Evolutionary conservation across 176 grass and related monocot species (phyloP).

Genomic region (Dactylis glomerata): DNA sequence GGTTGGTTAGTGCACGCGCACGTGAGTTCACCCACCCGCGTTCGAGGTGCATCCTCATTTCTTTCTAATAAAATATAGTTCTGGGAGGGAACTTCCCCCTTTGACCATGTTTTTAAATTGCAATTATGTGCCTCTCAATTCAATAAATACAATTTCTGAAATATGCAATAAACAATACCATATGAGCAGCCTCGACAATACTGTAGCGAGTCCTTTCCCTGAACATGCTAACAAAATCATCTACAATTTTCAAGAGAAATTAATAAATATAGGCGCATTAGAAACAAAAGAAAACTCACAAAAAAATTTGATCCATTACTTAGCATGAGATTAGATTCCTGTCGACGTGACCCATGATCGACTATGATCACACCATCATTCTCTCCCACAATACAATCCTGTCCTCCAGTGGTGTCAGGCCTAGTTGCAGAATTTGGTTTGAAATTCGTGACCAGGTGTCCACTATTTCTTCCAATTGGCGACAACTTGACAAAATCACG

Average conservation of each 20-base stretch:
- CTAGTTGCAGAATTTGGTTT: slow-evolving; percentile 1
- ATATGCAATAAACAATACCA: slow-evolving; percentile 48
- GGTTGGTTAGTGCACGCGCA: no score
- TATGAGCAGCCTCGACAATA: slow-evolving; percentile 94
- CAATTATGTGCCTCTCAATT: neutral
- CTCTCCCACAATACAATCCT: slow-evolving; percentile 31
- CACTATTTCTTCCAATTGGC: slow-evolving; percentile 23
- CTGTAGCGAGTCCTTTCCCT: slow-evolving; percentile 60
- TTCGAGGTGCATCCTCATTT: no score
- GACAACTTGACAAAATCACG: slow-evolving; percentile 25
- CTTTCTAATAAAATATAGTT: no score
- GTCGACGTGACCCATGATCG: slow-evolving; percentile 84
- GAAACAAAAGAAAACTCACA: neutral
- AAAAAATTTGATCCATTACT: slow-evolving; percentile 40
- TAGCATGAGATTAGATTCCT: slow-evolving; percentile 92
- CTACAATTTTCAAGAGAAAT: slow-evolving; percentile 38
- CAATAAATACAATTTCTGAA: neutral
- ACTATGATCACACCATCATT: slow-evolving; percentile 85
- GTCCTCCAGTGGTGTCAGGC: neutral
- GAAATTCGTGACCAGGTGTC: slow-evolving; percentile 24
- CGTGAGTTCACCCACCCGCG: no score
- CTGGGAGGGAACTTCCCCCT: no score
- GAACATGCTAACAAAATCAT: slow-evolving; percentile 85
- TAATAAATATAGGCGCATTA: neutral
- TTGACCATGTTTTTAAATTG: no score